These are phyloP conservation scores for Diaporthe longicolla DNA, from an alignment of 2,329 filamentous ascomycete genomes.

Conservation along the genomic window DNA sequence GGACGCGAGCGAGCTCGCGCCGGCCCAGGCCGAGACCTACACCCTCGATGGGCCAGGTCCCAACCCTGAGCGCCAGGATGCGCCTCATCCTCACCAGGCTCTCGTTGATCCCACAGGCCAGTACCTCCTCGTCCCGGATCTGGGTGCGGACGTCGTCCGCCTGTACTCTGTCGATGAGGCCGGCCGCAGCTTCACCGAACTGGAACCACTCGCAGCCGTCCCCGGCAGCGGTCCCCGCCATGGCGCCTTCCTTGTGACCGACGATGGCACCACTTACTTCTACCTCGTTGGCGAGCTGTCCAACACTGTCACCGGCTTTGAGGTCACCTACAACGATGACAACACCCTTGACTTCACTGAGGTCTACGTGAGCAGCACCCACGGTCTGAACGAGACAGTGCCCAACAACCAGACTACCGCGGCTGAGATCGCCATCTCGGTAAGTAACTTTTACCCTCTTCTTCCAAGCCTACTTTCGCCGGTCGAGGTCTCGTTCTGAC, in stretches of 20 bases:
- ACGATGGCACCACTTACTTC: slow-evolving; percentile 63
- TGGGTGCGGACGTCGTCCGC: slow-evolving; percentile 75
- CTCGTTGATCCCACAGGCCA: slow-evolving; percentile 74
- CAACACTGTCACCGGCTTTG: slow-evolving; percentile 70
- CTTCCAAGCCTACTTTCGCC: neutral
- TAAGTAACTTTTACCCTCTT: slow-evolving; percentile 55
- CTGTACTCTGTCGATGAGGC: slow-evolving; percentile 68
- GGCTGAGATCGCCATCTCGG: slow-evolving; percentile 71
- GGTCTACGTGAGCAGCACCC: slow-evolving; percentile 63
- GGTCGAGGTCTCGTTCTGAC: neutral
- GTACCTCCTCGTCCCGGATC: slow-evolving; percentile 76
- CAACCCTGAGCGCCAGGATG: slow-evolving; percentile 64
- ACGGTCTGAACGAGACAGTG: slow-evolving; percentile 60
- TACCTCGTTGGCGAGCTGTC: slow-evolving; percentile 74
- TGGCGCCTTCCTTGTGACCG: slow-evolving; percentile 66
- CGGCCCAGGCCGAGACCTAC: slow-evolving; percentile 58
- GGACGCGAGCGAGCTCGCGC: slow-evolving; percentile 53
- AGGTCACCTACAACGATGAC: slow-evolving; percentile 64
- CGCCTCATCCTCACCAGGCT: slow-evolving; percentile 75
- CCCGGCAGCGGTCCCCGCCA: slow-evolving; percentile 76
- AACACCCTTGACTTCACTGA: slow-evolving; percentile 60
- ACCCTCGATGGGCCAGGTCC: slow-evolving; percentile 55
- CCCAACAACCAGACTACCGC: slow-evolving; percentile 51
- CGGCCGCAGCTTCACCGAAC: slow-evolving; percentile 55
- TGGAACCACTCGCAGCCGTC: slow-evolving; percentile 57